Percentiles rank a stretch among this genome's conserved stretches.
Conservation (phyloP, 2,329 filamentous ascomycete species). For the Fusarium kyushuense region DNA sequence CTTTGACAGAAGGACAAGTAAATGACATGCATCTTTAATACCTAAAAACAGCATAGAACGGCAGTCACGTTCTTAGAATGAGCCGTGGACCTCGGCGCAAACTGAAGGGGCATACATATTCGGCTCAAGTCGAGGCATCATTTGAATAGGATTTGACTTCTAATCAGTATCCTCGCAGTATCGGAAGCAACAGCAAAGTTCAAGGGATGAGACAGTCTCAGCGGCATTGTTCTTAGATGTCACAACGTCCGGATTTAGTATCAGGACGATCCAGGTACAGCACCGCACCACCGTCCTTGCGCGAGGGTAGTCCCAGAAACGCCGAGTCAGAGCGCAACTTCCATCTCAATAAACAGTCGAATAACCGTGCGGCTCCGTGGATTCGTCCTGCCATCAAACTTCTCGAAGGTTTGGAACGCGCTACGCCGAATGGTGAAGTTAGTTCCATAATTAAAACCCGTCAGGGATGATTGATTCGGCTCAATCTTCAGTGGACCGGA, state of each 20-base stretch:
- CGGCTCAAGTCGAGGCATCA: conserved; percentile 29
- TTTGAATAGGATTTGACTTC: conserved; percentile 19
- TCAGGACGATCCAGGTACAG: conserved; percentile 35
- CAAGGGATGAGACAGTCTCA: conserved; percentile 45
- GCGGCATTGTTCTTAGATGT: conserved; percentile 36
- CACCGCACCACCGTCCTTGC: conserved; percentile 5
- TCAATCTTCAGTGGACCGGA: conserved; percentile 47
- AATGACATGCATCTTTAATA: conserved; percentile 39
- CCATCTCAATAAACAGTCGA: conserved; percentile 17
- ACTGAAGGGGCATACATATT: conserved; percentile 39
- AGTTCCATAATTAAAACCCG: conserved; percentile 45
- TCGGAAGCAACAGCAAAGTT: conserved; percentile 30
- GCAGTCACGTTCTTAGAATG: conserved; percentile 40
- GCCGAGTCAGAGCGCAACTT: conserved; percentile 31
- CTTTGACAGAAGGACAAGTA: conserved; percentile 39
- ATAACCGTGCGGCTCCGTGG: conserved; percentile 45
- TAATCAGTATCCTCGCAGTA: conserved; percentile 30
- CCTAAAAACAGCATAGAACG: conserved; percentile 35
- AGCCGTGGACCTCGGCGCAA: conserved; percentile 38
- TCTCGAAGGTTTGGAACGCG: conserved; percentile 50
- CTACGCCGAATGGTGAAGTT: conserved; percentile 44
- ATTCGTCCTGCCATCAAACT: conserved; percentile 47
- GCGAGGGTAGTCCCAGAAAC: conserved; percentile 26
- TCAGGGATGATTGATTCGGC: conserved; percentile 38
- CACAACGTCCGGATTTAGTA: conserved; percentile 30